Base-by-base conservation (phyloP, 352 stramenopile species). In the Globisporangium mamillatum region DNA sequence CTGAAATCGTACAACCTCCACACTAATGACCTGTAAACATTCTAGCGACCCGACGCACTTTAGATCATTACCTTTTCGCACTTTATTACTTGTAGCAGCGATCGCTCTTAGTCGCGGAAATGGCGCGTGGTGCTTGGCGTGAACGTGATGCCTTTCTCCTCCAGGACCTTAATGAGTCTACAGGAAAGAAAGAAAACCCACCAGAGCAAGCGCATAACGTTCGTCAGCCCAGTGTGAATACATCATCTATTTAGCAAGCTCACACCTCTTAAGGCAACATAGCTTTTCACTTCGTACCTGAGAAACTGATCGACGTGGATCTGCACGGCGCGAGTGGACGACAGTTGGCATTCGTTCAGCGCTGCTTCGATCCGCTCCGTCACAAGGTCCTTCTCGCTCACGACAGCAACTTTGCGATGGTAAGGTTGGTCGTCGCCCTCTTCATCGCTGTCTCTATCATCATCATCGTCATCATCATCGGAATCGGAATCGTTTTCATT, bases 121-220 rank as follows among this genome's bases (percentile, higher is more conserved):
- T 92, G 84, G 22, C 84, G 82, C n/a, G 84, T 92, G 18, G 69
- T 73, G 44, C 81, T 94, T 8, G 81, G 80, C 7, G 69, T 68
- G 25, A 94, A 75, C 10, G 75, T 63, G 48, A 94, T 77, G 10
- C 75, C 86, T 12, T 71, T 75, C 9, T 68, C 48, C 9, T 75
- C 65, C 1, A 94, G 70, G 32, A 74, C 72, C 22, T 88, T 73
- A 74, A 92, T 75, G 25, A 94, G 70, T 24, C 74, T 85, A 48
- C 7, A 41, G 1, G 1, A 44, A 22, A 52, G 44, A 52, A 32
- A 32, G 29, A 32, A 32, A 32, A 32, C 29, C 29, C 29, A 32
- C 4, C 41, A 48, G 41, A 50, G 16, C 41, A 52, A 52, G 18
- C 16, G 44, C 5, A 22, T 20, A 52, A 52, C 4, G 20, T 48